These are phyloP conservation scores for Moesziomyces globuligerus DNA, from an alignment of 1,284 basidiomycete genomes.

Conservation along the genomic window DNA sequence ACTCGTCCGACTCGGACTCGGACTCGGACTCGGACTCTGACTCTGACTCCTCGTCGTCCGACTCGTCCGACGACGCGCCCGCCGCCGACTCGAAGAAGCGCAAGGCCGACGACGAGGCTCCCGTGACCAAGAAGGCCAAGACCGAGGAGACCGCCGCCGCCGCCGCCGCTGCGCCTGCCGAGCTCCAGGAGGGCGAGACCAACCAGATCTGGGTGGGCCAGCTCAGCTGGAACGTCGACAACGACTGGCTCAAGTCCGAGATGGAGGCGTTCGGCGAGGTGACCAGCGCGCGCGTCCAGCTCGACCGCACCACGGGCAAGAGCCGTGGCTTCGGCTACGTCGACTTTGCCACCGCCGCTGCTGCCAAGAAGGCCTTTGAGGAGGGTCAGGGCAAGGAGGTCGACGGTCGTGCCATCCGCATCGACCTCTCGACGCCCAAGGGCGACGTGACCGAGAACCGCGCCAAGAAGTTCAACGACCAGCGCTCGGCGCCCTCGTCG, in stretches of 20 bases:
- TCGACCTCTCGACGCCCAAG: conserved; percentile 78
- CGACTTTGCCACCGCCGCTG: conserved; percentile 75
- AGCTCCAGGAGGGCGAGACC: conserved; percentile 71
- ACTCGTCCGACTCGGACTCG: conserved; percentile 40
- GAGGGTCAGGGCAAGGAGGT: conserved; percentile 85
- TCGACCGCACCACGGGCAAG: conserved; percentile 79
- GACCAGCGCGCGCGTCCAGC: conserved; percentile 85
- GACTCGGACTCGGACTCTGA: conserved; percentile 39
- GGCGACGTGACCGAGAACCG: conserved; percentile 77
- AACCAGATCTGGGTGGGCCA: conserved; percentile 90
- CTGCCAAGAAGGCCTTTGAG: conserved; percentile 73
- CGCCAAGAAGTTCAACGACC: conserved; percentile 76
- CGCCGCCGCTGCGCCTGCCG: conserved; percentile 23
- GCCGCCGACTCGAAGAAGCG: conserved; percentile 74
- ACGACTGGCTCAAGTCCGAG: conserved; percentile 92
- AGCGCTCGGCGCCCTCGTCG: conserved; percentile 79
- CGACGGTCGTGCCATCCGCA: conserved; percentile 87
- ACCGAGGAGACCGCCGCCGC: conserved; percentile 68
- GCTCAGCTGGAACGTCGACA: conserved; percentile 96
- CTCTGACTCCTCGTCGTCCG: conserved; percentile 37
- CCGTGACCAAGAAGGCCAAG: conserved; percentile 85
- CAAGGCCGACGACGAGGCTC: conserved; percentile 79
- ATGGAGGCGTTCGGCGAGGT: conserved; percentile 90
- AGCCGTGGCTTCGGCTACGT: conserved; percentile 84
- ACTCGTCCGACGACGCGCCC: conserved; percentile 63